Conservation (phyloP, 805 yeast genomes). For the Metschnikowia colocasiae region DNA sequence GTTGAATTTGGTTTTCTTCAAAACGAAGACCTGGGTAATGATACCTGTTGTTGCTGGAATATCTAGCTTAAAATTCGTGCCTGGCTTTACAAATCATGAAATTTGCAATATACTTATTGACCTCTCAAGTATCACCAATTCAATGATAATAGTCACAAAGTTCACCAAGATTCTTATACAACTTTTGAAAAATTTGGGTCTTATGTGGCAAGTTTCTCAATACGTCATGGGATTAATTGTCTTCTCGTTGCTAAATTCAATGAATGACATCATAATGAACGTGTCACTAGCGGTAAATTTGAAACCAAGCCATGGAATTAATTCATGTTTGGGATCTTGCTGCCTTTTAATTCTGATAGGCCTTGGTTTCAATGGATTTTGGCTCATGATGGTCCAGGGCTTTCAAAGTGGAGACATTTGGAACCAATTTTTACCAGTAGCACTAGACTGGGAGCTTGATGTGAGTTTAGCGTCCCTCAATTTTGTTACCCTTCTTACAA, state of each 20-base stretch:
- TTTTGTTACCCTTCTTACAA: constrained; percentile 20
- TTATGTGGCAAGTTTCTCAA: constrained; percentile 42
- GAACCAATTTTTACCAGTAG: constrained; percentile 17
- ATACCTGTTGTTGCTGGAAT: constrained; percentile 1
- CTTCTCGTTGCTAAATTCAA: constrained; percentile 48
- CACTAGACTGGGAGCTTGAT: constrained; percentile 22
- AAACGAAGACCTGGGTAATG: constrained; percentile 1
- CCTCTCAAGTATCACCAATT: constrained; percentile 21
- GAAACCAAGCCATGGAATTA: constrained; percentile 40
- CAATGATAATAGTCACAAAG: constrained; percentile 26
- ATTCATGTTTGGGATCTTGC: constrained; percentile 55
- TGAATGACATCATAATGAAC: constrained; percentile 52
- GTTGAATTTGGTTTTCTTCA: constrained; percentile 5
- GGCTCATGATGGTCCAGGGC: constrained; percentile 21
- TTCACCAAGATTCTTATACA: constrained; percentile 25
- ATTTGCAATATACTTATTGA: constrained; percentile 6
- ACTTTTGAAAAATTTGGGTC: constrained; percentile 43
- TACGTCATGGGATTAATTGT: constrained; percentile 47
- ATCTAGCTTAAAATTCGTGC: neutral
- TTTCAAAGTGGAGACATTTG: constrained; percentile 4
- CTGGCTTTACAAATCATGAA: constrained; percentile 9
- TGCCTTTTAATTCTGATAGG: constrained; percentile 47
- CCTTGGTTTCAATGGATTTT: constrained; percentile 44
- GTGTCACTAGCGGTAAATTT: constrained; percentile 41
- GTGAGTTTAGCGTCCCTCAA: constrained; percentile 27